Evolutionary conservation across 2,329 filamentous ascomycete genomes (phyloP), one percentile per base, ranked within the genome.

Genomic region (Fusarium austroafricanum): DNA sequence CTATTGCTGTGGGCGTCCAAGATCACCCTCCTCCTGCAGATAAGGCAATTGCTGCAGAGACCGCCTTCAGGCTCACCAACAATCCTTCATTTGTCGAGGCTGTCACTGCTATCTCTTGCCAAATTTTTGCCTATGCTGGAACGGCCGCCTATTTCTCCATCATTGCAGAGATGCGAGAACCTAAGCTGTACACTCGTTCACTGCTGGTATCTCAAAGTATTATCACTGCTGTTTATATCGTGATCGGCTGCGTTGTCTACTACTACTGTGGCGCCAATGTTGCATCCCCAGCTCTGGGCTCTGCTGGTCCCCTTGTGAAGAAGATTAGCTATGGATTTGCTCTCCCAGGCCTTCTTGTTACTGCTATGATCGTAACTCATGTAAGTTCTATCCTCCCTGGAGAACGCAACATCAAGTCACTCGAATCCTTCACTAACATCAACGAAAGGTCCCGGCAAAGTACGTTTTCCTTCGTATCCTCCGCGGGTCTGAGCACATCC

Each of bases 251-350:
- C 5, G 78, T 83, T 1, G 78, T 84, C 4, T 84, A 84, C 71
- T 79, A 79, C 60, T 84, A 73, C 66, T 83, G 81, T 61, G 83
- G 83, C 1, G 79, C 79, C 0, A 82, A 78, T 50, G 80, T 85
- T 6, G 78, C 82, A 1, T 83, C 81, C 0, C 83, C 83, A 1
- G 81, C 82, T 2, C 76, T 85, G 7, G 83, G 82, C 3, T 83
- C 80, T 29, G 83, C 81, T 2, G 83, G 83, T 1, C 4, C 37
- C 0, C 46, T 71, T 0, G 74, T 82, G 53, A 84, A 84, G 75
- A 83, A 80, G 64, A 72, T 83, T 17, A 76, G 75, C 47, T 84
- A 84, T 55, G 83, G 82, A 10, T 67, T 78, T n/a, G 75, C 76
- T 15, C 70, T 78, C 4, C 75, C 74, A 1, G 76, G 76, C 3